Percentiles rank a stretch among this genome's conserved stretches.
These are phyloP conservation scores for Rossbeevera mucosa DNA, from an alignment of 768 basidiomycete species.

Conservation along the genomic window DNA sequence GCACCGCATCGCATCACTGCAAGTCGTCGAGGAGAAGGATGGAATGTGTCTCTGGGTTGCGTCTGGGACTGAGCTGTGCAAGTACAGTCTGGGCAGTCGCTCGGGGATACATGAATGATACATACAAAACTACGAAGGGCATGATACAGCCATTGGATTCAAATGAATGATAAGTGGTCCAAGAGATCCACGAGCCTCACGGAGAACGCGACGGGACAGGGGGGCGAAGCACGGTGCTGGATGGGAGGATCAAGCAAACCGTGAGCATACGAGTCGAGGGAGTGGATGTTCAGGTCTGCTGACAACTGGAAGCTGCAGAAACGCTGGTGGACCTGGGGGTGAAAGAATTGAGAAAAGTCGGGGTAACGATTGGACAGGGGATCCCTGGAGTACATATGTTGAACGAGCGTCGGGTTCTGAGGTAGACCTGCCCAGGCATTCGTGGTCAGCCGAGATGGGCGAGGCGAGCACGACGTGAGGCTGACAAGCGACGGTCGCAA, in stretches of 20 bases:
- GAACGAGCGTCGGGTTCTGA: neutral
- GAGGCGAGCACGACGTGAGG: neutral
- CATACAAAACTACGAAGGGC: conserved; percentile 8
- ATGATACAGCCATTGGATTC: neutral
- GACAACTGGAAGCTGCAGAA: neutral
- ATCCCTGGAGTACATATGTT: conserved; percentile 26
- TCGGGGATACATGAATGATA: neutral
- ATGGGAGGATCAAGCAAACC: neutral
- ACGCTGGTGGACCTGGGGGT: conserved; percentile 12
- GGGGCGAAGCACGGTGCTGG: neutral
- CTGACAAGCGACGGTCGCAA: neutral
- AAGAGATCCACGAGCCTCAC: conserved; percentile 18
- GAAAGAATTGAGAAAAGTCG: conserved; percentile 32
- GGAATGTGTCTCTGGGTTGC: conserved; percentile 52
- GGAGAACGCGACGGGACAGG: conserved; percentile 21
- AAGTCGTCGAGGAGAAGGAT: conserved; percentile 41
- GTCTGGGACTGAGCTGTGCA: conserved; percentile 41
- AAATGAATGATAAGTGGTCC: neutral
- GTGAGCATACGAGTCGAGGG: neutral
- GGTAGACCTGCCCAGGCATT: neutral
- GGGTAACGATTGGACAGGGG: conserved; percentile 30
- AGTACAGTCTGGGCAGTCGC: conserved; percentile 47
- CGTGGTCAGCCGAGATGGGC: no score
- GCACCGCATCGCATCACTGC: conserved; percentile 43
- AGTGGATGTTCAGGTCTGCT: neutral